Conservation (phyloP, 2,329 filamentous ascomycete genomes). For the Aspergillus brasiliensis region DNA sequence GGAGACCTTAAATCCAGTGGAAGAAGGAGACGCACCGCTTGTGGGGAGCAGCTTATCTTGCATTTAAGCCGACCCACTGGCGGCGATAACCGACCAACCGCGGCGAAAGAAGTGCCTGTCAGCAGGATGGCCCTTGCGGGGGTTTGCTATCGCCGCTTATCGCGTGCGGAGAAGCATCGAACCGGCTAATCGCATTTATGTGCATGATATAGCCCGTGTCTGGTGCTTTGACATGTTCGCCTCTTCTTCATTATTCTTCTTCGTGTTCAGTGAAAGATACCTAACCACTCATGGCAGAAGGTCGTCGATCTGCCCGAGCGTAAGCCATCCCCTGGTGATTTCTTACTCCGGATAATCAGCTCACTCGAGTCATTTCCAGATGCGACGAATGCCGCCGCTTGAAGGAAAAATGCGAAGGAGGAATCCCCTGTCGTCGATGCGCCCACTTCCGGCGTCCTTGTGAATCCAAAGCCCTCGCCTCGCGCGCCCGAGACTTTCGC, state of each 20-base stretch:
- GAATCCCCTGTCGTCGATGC: constrained; percentile 21
- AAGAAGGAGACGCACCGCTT: too few relatives aligned
- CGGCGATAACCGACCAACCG: background rate
- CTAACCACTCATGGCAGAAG: background rate
- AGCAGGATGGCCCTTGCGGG: background rate
- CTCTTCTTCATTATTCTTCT: background rate
- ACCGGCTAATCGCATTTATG: background rate
- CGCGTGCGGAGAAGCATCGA: background rate
- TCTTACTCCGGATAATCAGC: background rate
- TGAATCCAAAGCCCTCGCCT: constrained; percentile 13
- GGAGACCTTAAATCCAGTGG: too few relatives aligned
- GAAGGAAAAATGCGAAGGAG: constrained; percentile 25
- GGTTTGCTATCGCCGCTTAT: background rate
- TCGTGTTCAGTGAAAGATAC: background rate
- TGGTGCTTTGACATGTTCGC: background rate
- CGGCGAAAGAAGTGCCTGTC: too few relatives aligned
- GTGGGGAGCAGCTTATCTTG: background rate
- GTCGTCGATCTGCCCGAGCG: background rate
- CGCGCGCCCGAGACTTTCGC: background rate
- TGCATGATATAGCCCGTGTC: too few relatives aligned
- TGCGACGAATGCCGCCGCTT: constrained; percentile 21
- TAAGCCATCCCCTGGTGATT: background rate
- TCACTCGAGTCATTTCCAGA: background rate
- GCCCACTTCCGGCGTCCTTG: constrained; percentile 15
- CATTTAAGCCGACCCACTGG: background rate